phyloP scores from a whole-genome alignment of 192 early-diverging fungal species.

The Coemansia umbellata region DNA sequence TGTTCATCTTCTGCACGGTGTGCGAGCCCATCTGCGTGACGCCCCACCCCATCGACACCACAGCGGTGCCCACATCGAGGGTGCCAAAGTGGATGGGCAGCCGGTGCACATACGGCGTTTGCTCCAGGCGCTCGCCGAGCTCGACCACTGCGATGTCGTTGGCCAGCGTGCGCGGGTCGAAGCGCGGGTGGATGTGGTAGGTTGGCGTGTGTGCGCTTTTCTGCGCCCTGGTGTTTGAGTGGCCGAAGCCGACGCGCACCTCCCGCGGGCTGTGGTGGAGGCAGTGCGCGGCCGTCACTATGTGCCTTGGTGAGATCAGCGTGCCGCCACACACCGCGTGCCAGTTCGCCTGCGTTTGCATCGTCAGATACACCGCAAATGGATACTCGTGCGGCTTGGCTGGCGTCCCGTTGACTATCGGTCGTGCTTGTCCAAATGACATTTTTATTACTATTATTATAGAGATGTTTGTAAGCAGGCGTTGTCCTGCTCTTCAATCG shows the following conservation, averaged over 20 bases:
- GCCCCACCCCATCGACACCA: constrained; percentile 51
- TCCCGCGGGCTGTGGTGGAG: constrained; percentile 9
- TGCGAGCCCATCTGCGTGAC: constrained; percentile 12
- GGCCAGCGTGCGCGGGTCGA: constrained; percentile 25
- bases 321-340: constrained; percentile 48
- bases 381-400: constrained; percentile 32
- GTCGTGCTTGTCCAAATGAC: constrained; percentile 34
- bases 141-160: constrained; percentile 50
- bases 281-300: constrained; percentile 52
- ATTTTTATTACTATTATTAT: background rate
- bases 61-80: constrained; percentile 4
- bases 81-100: constrained; percentile 31
- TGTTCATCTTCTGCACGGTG: constrained; percentile 24
- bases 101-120: constrained; percentile 13
- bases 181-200: constrained; percentile 13
- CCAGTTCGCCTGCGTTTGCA: constrained; percentile 35
- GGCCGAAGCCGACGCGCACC: constrained; percentile 24
- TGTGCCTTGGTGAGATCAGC: constrained; percentile 26
- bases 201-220: background rate
- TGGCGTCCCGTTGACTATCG: constrained; percentile 33
- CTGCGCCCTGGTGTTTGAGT: constrained; percentile 15
- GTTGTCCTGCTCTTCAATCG: too few species aligned
- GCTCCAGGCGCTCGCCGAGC: constrained; percentile 4
- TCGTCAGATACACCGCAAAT: constrained; percentile 40
- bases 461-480: background rate